phyloP scores from a whole-genome alignment of 495 filamentous ascomycete species.

The Annulohypoxylon nitens region DNA sequence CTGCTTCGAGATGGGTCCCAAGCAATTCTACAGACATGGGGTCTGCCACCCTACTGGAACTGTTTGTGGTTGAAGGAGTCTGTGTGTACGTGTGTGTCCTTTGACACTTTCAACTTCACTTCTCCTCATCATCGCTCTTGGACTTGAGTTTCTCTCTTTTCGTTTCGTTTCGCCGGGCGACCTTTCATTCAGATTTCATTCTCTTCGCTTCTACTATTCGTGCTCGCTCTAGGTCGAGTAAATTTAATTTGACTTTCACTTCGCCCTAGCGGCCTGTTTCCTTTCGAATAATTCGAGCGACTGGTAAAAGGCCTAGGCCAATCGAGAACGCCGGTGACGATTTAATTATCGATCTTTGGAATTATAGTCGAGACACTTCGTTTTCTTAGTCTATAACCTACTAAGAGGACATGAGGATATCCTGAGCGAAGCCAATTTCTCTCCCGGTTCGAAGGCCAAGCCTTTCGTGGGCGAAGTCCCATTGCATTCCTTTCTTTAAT shows the following conservation, averaged over 20 bases:
- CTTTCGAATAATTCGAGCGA: not conserved
- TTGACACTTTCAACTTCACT: constrained; percentile 40
- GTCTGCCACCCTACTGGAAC: constrained; percentile 17
- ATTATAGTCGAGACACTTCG: constrained; percentile 6
- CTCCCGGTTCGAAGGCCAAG: constrained; percentile 34
- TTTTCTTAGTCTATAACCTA: constrained; percentile 1
- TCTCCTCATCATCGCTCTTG: constrained; percentile 44
- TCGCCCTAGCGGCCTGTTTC: constrained; percentile 24
- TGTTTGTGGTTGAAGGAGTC: constrained; percentile 16
- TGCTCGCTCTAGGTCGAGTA: constrained; percentile 46
- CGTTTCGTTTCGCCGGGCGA: constrained; percentile 46
- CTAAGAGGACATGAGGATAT: constrained; percentile 37
- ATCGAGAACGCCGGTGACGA: constrained; percentile 13
- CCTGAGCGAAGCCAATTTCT: constrained; percentile 20
- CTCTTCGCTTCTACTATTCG: constrained; percentile 26
- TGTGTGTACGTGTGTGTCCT: constrained; percentile 23
- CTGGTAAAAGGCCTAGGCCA: not conserved
- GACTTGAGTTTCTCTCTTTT: constrained; percentile 42
- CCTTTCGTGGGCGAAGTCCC: constrained; percentile 29
- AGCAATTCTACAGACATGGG: not conserved
- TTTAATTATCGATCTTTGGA: constrained; percentile 1
- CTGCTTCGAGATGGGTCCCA: constrained; percentile 18
- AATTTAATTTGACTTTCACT: constrained; percentile 23
- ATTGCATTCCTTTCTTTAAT: constrained; percentile 17
- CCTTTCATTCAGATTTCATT: constrained; percentile 24